Conservation (phyloP, 2,329 filamentous ascomycete genomes). For the Pyrenochaeta sp. region DNA sequence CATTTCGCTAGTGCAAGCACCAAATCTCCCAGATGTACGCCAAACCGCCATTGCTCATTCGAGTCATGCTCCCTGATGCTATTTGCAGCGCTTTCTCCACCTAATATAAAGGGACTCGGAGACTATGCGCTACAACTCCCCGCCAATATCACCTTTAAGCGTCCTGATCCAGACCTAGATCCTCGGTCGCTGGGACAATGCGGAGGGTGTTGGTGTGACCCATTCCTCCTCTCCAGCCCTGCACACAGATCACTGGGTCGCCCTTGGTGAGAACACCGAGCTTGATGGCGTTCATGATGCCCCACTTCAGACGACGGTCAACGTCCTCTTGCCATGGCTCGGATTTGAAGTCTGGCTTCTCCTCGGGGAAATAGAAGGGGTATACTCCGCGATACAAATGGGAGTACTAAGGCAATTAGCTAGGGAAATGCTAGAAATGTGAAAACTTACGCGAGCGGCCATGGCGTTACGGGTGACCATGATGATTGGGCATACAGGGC, state of each 20-base stretch:
- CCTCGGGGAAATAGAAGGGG: constrained; percentile 92
- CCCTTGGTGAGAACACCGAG: constrained; percentile 77
- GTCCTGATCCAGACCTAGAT: constrained; percentile 59
- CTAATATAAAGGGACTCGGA: constrained; percentile 22
- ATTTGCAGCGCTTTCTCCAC: constrained; percentile 23
- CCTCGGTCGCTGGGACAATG: constrained; percentile 60
- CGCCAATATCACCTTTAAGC: constrained; percentile 42
- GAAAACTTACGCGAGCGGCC: constrained; percentile 71
- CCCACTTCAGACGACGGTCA: constrained; percentile 97
- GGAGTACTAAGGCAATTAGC: constrained; percentile 66
- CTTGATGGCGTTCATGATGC: constrained; percentile 84
- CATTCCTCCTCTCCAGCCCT: constrained; percentile 92
- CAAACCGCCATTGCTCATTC: constrained; percentile 30
- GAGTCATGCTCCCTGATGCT: constrained; percentile 32
- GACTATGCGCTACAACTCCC: constrained; percentile 11
- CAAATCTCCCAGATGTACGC: constrained; percentile 28
- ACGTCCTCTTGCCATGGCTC: constrained; percentile 99
- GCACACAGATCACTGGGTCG: constrained; percentile 82
- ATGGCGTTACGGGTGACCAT: constrained; percentile 92
- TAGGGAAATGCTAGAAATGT: neutral
- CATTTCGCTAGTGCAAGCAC: constrained; percentile 34
- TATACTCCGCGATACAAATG: constrained; percentile 98
- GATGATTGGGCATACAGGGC: constrained; percentile 98
- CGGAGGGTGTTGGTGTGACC: constrained; percentile 84
- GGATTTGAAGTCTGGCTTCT: constrained; percentile 92